Base-by-base conservation (phyloP, 306 rosid species). In the Vigna reflexopilosa region DNA sequence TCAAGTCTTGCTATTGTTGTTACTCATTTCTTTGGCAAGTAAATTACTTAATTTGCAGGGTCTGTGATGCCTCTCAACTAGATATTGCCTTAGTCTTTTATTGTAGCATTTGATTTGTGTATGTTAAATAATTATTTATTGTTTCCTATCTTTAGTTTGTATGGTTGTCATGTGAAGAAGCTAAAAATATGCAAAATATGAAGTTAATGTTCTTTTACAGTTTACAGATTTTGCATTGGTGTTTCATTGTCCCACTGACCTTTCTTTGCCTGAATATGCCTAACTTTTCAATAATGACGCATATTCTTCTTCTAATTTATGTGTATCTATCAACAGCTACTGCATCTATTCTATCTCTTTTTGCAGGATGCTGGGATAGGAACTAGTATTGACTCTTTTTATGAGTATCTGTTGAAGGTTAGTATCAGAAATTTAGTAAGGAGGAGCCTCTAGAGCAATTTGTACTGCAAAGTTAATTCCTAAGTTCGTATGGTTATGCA, bases 341-440 rank as follows among this genome's bases (percentile, higher is more conserved):
- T 76, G 59, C 52, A 59, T 40, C 71, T 70, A 22, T 83, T 83
- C 75, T 75, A 85, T 81, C 38, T 24, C 86, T 63, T 54, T 77
- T 73, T 85, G 84, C 91, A 94, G 98, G 98, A 94, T 88, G 97
- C 98, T 64, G 98, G 98, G 77, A 90, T 94, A 77, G 98, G 98
- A 87, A 92, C 98, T 75, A 94, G 98, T 70, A 94, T 94, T 26
- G 98, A 94, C 86, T 94, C 98, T 78, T 94, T 94, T 87, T 94
- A 94, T 70, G 97, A 94, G 90, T 94, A 90, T 74, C 88, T 94
- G 38, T 86, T 94, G 62, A 94, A 94, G 98, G 98, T 94, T 59
- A 79, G 97, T 87, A 67, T 61, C 75, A 3, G 24, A 75, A 76
- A 49, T 70, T 85, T 72, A 26, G 59, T 64, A 45, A 63, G 65